Evolutionary conservation across 2,329 filamentous ascomycete genomes (phyloP).

Genomic region (Ambrosiella xylebori): DNA sequence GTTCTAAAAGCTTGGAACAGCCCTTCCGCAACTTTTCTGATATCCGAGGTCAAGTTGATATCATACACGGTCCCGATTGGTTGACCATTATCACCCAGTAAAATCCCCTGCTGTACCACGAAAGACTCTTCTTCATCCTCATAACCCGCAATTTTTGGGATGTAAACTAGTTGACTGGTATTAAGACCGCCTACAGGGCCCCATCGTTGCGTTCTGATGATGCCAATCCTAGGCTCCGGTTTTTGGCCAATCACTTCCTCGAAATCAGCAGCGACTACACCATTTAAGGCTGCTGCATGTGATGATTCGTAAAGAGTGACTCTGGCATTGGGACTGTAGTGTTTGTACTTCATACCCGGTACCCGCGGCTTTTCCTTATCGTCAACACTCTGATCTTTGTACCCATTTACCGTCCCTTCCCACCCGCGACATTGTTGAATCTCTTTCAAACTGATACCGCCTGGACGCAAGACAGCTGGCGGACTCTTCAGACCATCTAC

Average conservation of each 20-base stretch:
- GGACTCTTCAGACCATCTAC: constrained; percentile 75
- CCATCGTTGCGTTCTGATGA: constrained; percentile 41
- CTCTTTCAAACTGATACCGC: constrained; percentile 71
- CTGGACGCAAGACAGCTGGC: constrained; percentile 68
- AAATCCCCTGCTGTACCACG: constrained; percentile 25
- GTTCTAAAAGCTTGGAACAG: constrained; percentile 77
- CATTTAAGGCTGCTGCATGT: constrained; percentile 20
- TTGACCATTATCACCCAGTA: constrained; percentile 20
- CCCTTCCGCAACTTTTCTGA: constrained; percentile 61
- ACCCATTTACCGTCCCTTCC: constrained; percentile 60
- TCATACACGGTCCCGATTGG: constrained; percentile 39
- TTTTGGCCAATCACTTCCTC: constrained; percentile 16
- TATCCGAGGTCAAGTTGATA: constrained; percentile 53
- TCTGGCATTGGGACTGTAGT: constrained; percentile 80
- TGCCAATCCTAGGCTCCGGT: constrained; percentile 24
- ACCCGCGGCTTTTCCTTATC: constrained; percentile 54
- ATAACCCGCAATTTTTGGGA: constrained; percentile 16
- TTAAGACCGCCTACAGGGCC: constrained; percentile 25
- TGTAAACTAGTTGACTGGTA: constrained; percentile 18
- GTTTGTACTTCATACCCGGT: constrained; percentile 97
- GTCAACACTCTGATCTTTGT: constrained; percentile 56
- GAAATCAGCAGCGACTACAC: constrained; percentile 23
- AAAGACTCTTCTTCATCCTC: constrained; percentile 19
- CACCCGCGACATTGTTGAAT: constrained; percentile 60
- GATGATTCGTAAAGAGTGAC: constrained; percentile 64